phyloP scores from a whole-genome alignment of 1,139 yeast species.

The Geotrichum carabidarum region DNA sequence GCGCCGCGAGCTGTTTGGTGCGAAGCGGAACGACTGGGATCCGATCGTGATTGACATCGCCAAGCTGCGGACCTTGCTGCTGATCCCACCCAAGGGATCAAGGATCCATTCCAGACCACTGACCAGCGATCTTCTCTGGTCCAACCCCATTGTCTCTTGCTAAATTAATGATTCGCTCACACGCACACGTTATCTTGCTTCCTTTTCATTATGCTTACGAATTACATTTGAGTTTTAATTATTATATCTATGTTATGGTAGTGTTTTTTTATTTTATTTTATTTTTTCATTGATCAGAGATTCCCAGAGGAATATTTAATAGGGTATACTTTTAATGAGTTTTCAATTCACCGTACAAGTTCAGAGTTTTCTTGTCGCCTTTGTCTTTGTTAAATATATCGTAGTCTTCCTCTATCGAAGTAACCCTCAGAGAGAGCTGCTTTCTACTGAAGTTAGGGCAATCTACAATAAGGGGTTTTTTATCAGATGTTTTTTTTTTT shows the following conservation, averaged over 20 bases:
- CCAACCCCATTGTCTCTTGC: neutral
- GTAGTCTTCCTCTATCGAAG: too few species aligned
- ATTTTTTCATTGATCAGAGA: neutral
- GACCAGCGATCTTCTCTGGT: conserved; percentile 4
- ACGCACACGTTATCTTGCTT: too few species aligned
- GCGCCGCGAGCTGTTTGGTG: conserved; percentile 7
- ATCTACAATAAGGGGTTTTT: too few species aligned
- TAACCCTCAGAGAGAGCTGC: too few species aligned
- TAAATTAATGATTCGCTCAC: neutral
- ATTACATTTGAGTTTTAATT: neutral
- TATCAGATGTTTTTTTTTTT: too few species aligned
- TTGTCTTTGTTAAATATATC: too few species aligned
- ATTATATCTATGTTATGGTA: neutral
- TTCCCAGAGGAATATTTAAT: too few species aligned
- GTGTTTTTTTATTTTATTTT: neutral
- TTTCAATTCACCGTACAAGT: too few species aligned
- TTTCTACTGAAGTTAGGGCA: too few species aligned
- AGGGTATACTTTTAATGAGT: too few species aligned
- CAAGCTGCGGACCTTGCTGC: conserved; percentile 6
- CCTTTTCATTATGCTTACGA: neutral
- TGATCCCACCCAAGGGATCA: neutral
- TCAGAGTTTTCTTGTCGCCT: too few species aligned
- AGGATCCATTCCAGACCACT: conserved; percentile 6
- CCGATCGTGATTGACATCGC: conserved; percentile 11
- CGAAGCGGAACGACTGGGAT: conserved; percentile 10